Evolutionary conservation across 257 asterid species (phyloP).

Genomic region (Paulownia fortunei): DNA sequence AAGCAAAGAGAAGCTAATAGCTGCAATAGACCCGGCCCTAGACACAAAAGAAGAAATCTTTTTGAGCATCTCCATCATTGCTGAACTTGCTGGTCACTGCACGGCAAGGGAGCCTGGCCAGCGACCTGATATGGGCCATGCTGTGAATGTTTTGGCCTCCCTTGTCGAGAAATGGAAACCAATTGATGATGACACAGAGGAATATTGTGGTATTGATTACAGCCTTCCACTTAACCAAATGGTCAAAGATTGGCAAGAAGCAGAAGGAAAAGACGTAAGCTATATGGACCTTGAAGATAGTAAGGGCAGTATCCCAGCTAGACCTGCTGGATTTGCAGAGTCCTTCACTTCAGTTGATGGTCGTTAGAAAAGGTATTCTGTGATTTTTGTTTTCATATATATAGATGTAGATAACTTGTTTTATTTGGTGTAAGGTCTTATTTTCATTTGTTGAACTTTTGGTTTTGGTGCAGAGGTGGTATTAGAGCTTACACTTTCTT

Average conservation of each 20-base stretch:
- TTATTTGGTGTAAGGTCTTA: slow-evolving; percentile 16
- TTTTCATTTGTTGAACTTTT: slow-evolving; percentile 10
- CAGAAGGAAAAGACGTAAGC: slow-evolving; percentile 71
- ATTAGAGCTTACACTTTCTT: background rate
- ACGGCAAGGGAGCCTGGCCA: slow-evolving; percentile 85
- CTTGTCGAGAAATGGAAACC: slow-evolving; percentile 93
- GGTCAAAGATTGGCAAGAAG: slow-evolving; percentile 94
- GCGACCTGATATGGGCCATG: slow-evolving; percentile 92
- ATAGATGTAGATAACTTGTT: slow-evolving; percentile 35
- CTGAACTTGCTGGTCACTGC: slow-evolving; percentile 96
- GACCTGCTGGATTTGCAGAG: slow-evolving; percentile 91
- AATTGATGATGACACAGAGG: slow-evolving; percentile 65
- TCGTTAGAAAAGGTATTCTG: slow-evolving; percentile 40
- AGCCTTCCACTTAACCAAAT: slow-evolving; percentile 92
- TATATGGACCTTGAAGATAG: slow-evolving; percentile 76
- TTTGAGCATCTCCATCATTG: slow-evolving; percentile 62
- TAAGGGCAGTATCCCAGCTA: slow-evolving; percentile 83
- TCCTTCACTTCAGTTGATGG: slow-evolving; percentile 92
- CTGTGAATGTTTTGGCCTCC: slow-evolving; percentile 70
- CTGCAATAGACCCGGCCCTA: slow-evolving; percentile 65
- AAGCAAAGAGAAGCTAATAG: slow-evolving; percentile 63
- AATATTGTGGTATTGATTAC: slow-evolving; percentile 82
- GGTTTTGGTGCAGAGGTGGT: background rate
- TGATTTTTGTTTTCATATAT: background rate
- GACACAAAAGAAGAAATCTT: slow-evolving; percentile 53